These are phyloP conservation scores for Suhomyces chickasaworum DNA, from an alignment of 1,139 yeast genomes.

Conservation along the genomic window DNA sequence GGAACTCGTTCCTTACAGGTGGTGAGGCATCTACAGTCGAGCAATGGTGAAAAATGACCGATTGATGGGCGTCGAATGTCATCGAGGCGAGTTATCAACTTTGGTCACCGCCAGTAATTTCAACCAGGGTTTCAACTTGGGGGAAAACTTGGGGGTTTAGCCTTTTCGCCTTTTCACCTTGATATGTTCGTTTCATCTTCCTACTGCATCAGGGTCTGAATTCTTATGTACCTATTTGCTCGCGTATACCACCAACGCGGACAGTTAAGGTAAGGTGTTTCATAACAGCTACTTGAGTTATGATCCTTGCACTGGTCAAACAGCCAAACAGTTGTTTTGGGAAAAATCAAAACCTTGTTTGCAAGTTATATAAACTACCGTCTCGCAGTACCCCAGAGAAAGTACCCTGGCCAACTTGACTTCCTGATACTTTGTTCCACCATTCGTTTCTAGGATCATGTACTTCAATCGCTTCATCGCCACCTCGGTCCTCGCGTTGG, in stretches of 20 bases:
- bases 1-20: background rate
- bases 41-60: background rate
- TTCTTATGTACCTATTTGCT: too few relatives aligned
- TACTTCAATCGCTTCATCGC: conserved; percentile 21
- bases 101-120: too few relatives aligned
- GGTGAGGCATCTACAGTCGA: too few relatives aligned
- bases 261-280: background rate
- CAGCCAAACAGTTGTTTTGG: background rate
- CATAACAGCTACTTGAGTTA: background rate
- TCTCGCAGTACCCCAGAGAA: background rate
- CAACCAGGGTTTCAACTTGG: too few relatives aligned
- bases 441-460: conserved; percentile 3
- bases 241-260: too few relatives aligned
- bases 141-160: too few relatives aligned
- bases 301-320: background rate
- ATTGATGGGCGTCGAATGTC: background rate
- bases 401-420: background rate
- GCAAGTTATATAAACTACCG: background rate
- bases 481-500: conserved; percentile 12
- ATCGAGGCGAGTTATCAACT: background rate
- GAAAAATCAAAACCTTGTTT: background rate
- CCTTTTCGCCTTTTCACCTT: too few relatives aligned
- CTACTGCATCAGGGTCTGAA: too few relatives aligned
- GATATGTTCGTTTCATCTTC: too few relatives aligned
- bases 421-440: background rate